Percentiles rank a stretch among this genome's conserved stretches.
phyloP scores from a whole-genome alignment of 75 land plant species.

The Pinus taeda region DNA sequence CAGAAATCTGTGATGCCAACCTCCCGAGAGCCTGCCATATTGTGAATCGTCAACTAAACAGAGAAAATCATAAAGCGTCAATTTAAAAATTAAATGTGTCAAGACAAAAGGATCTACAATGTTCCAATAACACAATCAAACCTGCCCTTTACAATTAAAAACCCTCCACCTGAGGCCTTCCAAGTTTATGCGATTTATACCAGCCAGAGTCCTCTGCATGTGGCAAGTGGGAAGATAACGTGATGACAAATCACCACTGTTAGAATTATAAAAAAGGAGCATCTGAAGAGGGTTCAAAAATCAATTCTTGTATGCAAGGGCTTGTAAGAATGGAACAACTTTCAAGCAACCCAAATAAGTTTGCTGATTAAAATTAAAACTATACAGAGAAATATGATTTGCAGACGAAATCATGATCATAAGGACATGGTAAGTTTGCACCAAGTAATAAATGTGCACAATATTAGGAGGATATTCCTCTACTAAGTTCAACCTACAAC shows the following conservation, averaged over 20 bases:
- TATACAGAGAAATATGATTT: neutral
- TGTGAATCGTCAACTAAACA: conserved; percentile 2
- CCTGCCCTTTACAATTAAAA: conserved; percentile 92
- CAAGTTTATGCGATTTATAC: conserved; percentile 65
- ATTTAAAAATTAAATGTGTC: neutral
- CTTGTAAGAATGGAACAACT: neutral
- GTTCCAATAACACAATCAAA: conserved; percentile 12
- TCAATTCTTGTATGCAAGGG: neutral
- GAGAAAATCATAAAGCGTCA: no score
- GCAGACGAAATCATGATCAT: no score
- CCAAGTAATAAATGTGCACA: no score
- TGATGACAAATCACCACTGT: neutral
- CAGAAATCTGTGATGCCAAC: neutral
- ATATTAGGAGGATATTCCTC: no score
- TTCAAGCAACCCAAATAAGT: neutral
- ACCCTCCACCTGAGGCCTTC: conserved; percentile 88
- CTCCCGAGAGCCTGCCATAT: conserved; percentile 74
- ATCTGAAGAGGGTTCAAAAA: neutral
- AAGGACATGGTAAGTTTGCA: neutral
- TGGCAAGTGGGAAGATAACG: neutral
- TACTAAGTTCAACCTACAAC: no score
- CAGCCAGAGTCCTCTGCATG: conserved; percentile 85
- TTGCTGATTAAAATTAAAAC: neutral
- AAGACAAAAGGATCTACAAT: neutral
- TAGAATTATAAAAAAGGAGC: neutral